Evolutionary conservation across 2,329 filamentous ascomycete genomes (phyloP), one percentile per base, ranked within the genome.

Genomic region (Capronia coronata): DNA sequence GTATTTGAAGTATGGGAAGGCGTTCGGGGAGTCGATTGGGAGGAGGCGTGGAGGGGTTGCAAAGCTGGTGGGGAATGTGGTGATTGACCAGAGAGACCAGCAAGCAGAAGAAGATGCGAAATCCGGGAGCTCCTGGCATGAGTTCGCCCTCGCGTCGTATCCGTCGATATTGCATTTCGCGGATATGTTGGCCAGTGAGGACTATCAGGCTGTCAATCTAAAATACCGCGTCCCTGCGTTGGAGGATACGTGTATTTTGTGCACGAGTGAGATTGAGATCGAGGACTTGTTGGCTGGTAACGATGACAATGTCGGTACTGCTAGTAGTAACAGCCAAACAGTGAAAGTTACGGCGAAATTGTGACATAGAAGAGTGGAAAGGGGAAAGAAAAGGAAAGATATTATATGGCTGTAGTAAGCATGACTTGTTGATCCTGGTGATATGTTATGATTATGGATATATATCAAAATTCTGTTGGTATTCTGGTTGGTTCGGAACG

Each of bases 121-220:
- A 32, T 3, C 3, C 29, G 7, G 29, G 29, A 9, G 11, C 29
- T 8, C 7, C 29, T 32, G 29, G 29, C 76, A 83, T 62, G 80
- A 84, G 64, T 72, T 84, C 53, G 79, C 80, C 0, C 68, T 83
- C 37, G 80, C 80, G 48, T 79, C 83, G 66, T 83, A 83, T 64
- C 79, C 80, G 2, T 79, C 73, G 43, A 75, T 83, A 29, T 55
- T 64, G 53, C 79, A 83, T 63, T 83, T 83, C 60, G 75, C 75
- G 37, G 78, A 80, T 60, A 83, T 82, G 78, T 60, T 80, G 37
- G 71, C 68, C 1, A 73, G 74, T 37, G 68, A 72, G 58, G 78
- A 80, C 59, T 82, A 81, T 62, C 78, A 81, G 66, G 70, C 65
- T 32, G 76, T 78, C 4, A 82, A 82, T 64, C 66, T 72, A 44